Percentiles rank a stretch among this genome's conserved stretches.
phyloP scores from a whole-genome alignment of 2,329 filamentous ascomycete genomes.

The Ophiosphaerella herpotricha region DNA sequence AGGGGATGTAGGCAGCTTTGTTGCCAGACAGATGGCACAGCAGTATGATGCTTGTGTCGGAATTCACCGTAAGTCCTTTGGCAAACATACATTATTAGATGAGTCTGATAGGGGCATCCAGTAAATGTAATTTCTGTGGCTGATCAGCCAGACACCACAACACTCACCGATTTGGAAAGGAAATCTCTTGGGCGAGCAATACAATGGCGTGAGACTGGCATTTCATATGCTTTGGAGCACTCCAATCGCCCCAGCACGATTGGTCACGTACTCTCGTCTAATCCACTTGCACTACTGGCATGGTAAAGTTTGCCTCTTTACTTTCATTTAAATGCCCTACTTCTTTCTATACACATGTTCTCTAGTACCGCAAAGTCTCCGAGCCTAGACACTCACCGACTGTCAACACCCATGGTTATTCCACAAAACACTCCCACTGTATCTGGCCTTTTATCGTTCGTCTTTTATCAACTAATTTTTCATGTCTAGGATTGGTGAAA shows the following conservation, averaged over 20 bases:
- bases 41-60: conserved; percentile 55
- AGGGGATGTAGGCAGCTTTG: conserved; percentile 59
- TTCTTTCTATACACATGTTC: too few species aligned
- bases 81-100: neutral
- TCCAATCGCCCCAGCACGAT: conserved; percentile 61
- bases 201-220: conserved; percentile 49
- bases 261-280: conserved; percentile 59
- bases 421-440: too few species aligned
- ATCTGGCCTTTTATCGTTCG: too few species aligned
- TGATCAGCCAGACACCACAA: conserved; percentile 18
- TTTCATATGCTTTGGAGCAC: conserved; percentile 60
- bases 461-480: too few species aligned
- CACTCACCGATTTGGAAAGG: conserved; percentile 24
- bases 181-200: conserved; percentile 10
- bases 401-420: neutral
- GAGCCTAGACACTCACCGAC: too few species aligned
- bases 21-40: conserved; percentile 48
- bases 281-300: conserved; percentile 61
- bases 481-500: conserved; percentile 57
- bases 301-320: conserved; percentile 45
- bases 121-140: conserved; percentile 30
- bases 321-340: too few species aligned
- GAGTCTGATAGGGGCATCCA: conserved; percentile 8
- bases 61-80: conserved; percentile 29
- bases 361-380: too few species aligned